A percentile compares a stretch with the other conserved stretches of the same genome.
phyloP scores from a whole-genome alignment of 768 basidiomycete species.

The Termitomyces sp. region DNA sequence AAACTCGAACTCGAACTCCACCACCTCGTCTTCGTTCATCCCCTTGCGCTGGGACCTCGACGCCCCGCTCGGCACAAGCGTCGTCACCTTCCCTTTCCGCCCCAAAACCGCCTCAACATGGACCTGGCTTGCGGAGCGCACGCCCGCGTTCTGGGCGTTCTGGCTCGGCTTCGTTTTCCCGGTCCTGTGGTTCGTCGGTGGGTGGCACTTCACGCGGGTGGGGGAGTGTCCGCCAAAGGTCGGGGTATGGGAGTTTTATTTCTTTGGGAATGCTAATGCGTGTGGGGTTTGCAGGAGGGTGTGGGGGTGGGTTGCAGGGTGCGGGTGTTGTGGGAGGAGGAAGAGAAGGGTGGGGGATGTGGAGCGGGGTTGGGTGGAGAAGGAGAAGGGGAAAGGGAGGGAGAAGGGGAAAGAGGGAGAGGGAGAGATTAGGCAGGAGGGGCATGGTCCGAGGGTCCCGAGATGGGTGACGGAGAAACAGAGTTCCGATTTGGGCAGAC shows the following conservation, averaged over 20 bases:
- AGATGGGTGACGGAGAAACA: slow-evolving; percentile 43
- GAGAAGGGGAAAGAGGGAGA: neutral
- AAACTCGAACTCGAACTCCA: slow-evolving; percentile 48
- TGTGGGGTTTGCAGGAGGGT: slow-evolving; percentile 3
- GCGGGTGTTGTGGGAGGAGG: slow-evolving; percentile 24
- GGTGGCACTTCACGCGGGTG: slow-evolving; percentile 59
- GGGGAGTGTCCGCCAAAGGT: slow-evolving; percentile 44
- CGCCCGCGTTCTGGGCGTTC: slow-evolving; percentile 60
- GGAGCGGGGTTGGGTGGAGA: slow-evolving; percentile 1
- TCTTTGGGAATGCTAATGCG: slow-evolving; percentile 12
- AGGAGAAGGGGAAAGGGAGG: slow-evolving; percentile 1
- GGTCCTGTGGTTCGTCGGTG: slow-evolving; percentile 73
- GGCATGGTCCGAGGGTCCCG: slow-evolving; percentile 29
- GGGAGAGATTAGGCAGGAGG: slow-evolving; percentile 8
- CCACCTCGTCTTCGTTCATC: slow-evolving; percentile 14
- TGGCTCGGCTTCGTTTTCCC: slow-evolving; percentile 74
- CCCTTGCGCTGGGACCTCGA: slow-evolving; percentile 49
- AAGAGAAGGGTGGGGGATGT: slow-evolving; percentile 1
- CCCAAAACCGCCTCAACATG: slow-evolving; percentile 21
- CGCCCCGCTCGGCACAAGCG: slow-evolving; percentile 32
- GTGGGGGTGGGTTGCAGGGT: slow-evolving; percentile 1
- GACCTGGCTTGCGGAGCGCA: slow-evolving; percentile 24
- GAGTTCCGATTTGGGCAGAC: slow-evolving; percentile 37
- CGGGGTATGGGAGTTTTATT: slow-evolving; percentile 46
- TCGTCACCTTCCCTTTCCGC: slow-evolving; percentile 25